These are phyloP conservation scores for Spathaspora sp. DNA, from an alignment of 1,139 yeast genomes.

Conservation along the genomic window DNA sequence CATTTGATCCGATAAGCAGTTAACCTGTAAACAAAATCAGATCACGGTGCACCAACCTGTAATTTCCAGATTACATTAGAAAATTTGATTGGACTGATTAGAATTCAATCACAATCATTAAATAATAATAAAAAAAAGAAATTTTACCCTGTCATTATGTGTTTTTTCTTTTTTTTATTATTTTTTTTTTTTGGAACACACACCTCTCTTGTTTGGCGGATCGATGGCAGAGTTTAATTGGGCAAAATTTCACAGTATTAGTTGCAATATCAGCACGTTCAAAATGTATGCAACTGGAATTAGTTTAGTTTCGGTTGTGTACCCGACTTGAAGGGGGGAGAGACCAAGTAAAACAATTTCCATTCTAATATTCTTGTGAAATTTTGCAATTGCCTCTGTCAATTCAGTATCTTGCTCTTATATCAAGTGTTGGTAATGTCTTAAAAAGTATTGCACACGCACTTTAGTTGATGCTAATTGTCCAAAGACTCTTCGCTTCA, in stretches of 20 bases:
- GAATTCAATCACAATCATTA: background rate
- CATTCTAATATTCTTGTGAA: too few species aligned
- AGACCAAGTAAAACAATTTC: too few species aligned
- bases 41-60: background rate
- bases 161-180: background rate
- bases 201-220: background rate
- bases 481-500: background rate
- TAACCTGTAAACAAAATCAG: background rate
- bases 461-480: background rate
- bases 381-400: too few species aligned
- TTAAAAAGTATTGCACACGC: too few species aligned
- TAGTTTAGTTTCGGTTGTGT: too few species aligned
- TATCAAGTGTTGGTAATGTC: too few species aligned
- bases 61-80: conserved; percentile 5
- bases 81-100: conserved; percentile 6
- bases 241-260: too few species aligned
- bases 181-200: background rate
- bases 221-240: background rate
- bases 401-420: too few species aligned
- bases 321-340: too few species aligned
- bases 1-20: background rate
- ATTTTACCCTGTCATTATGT: conserved; percentile 1
- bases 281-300: too few species aligned
- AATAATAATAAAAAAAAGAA: conserved; percentile 4
- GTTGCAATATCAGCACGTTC: too few species aligned